phyloP scores from a whole-genome alignment of 306 rosid species.

The Lathyrus aphaca region DNA sequence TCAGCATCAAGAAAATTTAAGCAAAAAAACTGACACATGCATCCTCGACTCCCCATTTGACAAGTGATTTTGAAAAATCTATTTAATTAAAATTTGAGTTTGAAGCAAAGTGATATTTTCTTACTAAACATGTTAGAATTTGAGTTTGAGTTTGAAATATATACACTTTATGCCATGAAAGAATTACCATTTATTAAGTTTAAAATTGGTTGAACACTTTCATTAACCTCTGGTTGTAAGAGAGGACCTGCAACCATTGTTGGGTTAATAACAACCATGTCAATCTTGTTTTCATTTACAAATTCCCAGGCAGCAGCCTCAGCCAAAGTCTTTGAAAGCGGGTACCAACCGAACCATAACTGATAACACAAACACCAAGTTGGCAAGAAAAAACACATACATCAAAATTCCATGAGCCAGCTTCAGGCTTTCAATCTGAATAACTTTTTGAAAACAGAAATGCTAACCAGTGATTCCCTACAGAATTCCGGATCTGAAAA shows the following conservation, averaged over 20 bases:
- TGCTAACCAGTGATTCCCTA: slow-evolving; percentile 39
- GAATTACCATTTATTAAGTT: slow-evolving; percentile 63
- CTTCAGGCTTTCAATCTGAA: slow-evolving; percentile 6
- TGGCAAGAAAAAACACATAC: slow-evolving; percentile 11
- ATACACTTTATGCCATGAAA: neutral
- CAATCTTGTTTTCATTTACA: slow-evolving; percentile 67
- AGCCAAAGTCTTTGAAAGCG: slow-evolving; percentile 80
- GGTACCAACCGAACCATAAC: slow-evolving; percentile 57
- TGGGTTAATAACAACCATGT: slow-evolving; percentile 74
- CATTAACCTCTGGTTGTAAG: slow-evolving; percentile 73
- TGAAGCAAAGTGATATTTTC: too few species aligned
- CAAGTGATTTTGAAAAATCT: too few species aligned
- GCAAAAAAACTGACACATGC: too few species aligned
- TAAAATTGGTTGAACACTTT: slow-evolving; percentile 57
- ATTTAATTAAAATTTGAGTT: too few species aligned
- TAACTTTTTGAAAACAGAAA: neutral
- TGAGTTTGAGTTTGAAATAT: too few species aligned
- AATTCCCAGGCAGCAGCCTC: slow-evolving; percentile 94
- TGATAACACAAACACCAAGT: slow-evolving; percentile 8
- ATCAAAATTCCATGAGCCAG: neutral
- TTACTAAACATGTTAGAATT: neutral
- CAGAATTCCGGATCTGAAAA: slow-evolving; percentile 46
- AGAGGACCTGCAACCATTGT: slow-evolving; percentile 77
- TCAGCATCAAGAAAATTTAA: too few species aligned
- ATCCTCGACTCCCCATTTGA: too few species aligned